Base-by-base conservation (phyloP, 345 rosid genomes). In the Gossypium australe region DNA sequence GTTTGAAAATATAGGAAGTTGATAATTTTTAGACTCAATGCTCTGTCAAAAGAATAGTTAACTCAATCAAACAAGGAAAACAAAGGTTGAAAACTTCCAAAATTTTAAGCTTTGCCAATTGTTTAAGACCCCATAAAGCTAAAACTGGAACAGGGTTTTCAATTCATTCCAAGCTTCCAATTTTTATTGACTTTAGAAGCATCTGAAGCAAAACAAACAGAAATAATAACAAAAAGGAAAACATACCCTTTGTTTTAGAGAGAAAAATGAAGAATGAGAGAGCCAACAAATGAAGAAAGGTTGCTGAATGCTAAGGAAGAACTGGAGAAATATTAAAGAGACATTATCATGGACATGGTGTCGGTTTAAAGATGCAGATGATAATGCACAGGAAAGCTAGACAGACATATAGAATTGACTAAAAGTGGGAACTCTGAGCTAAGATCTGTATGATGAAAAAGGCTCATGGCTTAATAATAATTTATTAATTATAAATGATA, bases 361-460 rank as follows among this genome's bases (percentile, higher is more conserved):
- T 64, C 3, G 25, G 49, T 64, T 63, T 64, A 22, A n/a, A 64
- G 56, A 47, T 47, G 56, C 29, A 44, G 16, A 18, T 62, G 16
- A 38, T 2, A 13, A 61, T 43, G 70, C 45, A 22, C 53, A 66
- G 6, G 34, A 45, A 66, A 66, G n/a, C 52, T 18, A 20, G 56
- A 67, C 10, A 47, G 7, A 7, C 55, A 20, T 11, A 11, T 0
- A 5, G 27, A 11, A 51, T 47, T 47, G 71, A 67, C 14, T 14
- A 48, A 67, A 67, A 48, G 71, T 67, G 22, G 43, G 71, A 67
- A 24, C 29, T 25, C 20, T 22, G 12, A 45, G 70, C n/a, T 67
- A 67, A 67, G 70, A 67, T 67, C 47, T 67, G 55, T 12, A 67
- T 67, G 70, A 64, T 41, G 68, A 38, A 52, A 45, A 11, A 22